These are phyloP conservation scores for sweet orange (Citrus sinensis) DNA, from an alignment of 345 rosid species.

Conservation along the genomic window DVS_A1.0 CM039168.1:20594501-20595000, in stretches of 20 bases:
- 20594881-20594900: constrained; percentile 99
- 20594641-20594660: constrained; percentile 98
- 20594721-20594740: constrained; percentile 94
- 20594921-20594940: constrained; percentile 93
- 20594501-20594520: constrained; percentile 83
- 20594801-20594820: constrained; percentile 91
- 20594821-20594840: constrained; percentile 99
- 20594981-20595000: constrained; percentile 95
- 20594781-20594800: constrained; percentile 97
- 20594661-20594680: constrained; percentile 96
- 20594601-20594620: constrained; percentile 86
- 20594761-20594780: constrained; percentile 99
- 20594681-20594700: constrained; percentile 78
- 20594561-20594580: constrained; percentile 93
- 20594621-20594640: constrained; percentile 93
- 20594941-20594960: constrained; percentile 94
- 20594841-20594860: constrained; percentile 99
- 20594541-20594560: constrained; percentile 94
- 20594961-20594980: constrained; percentile 95
- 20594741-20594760: constrained; percentile 98
- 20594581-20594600: constrained; percentile 68
- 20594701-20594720: constrained; percentile 97
- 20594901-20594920: constrained; percentile 98
- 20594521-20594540: constrained; percentile 81
- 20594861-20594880: constrained; percentile 99